Percentiles rank a stretch among this genome's conserved stretches.
Conservation (phyloP, 257 asterid species). For the Marsdenia floribunda region DNA sequence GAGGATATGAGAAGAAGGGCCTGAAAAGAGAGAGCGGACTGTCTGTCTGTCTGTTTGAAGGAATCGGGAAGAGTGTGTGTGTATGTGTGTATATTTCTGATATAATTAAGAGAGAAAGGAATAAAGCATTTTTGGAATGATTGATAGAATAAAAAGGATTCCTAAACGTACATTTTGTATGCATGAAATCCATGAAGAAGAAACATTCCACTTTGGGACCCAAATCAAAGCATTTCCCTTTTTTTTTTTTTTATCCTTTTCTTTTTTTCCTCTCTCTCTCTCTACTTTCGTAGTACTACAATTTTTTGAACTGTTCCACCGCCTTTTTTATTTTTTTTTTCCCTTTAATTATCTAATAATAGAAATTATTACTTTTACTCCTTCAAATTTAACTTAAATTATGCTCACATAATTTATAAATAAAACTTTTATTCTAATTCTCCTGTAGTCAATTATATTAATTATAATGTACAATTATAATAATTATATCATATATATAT, state of each 20-base stretch:
- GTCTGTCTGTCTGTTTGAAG: conserved; percentile 67
- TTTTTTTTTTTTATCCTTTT: background rate
- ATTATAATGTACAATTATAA: too few species aligned
- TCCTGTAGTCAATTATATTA: too few species aligned
- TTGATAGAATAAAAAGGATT: conserved; percentile 58
- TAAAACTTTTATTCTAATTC: too few species aligned
- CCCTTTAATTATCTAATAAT: background rate
- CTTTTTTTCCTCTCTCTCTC: background rate
- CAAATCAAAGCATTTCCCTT: background rate
- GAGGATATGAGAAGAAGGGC: conserved; percentile 12
- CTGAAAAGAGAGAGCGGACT: conserved; percentile 49
- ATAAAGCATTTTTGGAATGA: conserved; percentile 54
- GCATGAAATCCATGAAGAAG: conserved; percentile 37
- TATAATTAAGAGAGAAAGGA: conserved; percentile 37
- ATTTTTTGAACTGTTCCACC: conserved; percentile 4
- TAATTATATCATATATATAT: too few species aligned
- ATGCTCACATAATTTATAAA: too few species aligned
- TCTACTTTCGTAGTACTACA: too few species aligned
- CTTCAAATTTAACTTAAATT: too few species aligned
- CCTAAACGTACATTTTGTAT: conserved; percentile 26
- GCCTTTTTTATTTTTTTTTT: background rate
- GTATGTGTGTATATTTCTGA: conserved; percentile 2
- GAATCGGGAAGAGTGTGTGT: conserved; percentile 55
- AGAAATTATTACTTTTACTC: too few species aligned
- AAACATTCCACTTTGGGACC: conserved; percentile 22